Evolutionary conservation across 1,284 basidiomycete species (phyloP).

Genomic region (Phenoliferia sp.): DNA sequence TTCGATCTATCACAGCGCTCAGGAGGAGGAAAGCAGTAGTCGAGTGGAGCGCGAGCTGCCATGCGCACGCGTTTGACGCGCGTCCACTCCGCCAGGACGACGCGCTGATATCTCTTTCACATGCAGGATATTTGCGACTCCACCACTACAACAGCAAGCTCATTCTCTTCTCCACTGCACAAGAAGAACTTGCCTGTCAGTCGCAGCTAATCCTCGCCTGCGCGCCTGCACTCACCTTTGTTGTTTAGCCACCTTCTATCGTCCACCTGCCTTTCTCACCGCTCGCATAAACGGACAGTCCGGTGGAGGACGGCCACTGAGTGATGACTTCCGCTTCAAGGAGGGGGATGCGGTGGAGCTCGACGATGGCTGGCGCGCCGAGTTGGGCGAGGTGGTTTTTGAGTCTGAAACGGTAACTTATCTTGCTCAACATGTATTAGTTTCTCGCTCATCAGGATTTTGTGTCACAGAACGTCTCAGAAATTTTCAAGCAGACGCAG

Average conservation of each 20-base stretch:
- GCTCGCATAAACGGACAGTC: neutral
- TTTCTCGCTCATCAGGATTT: too few relatives aligned
- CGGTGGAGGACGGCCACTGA: neutral
- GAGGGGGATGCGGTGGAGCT: neutral
- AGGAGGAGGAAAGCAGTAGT: neutral
- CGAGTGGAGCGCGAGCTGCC: neutral
- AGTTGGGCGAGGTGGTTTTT: neutral
- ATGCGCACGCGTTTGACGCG: neutral
- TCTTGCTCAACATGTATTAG: neutral
- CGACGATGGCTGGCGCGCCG: neutral
- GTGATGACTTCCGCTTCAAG: neutral
- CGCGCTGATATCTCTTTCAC: neutral
- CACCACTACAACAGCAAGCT: constrained; percentile 7
- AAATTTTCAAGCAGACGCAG: neutral
- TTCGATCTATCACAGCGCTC: neutral
- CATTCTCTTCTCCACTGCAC: neutral
- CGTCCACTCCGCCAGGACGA: neutral
- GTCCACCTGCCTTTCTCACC: neutral
- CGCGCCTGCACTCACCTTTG: neutral
- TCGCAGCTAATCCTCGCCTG: neutral
- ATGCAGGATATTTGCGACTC: neutral
- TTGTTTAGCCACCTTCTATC: neutral
- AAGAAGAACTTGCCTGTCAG: neutral
- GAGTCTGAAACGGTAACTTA: neutral
- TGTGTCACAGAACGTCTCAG: neutral